Conservation (phyloP, 2,329 filamentous ascomycete species). For the Ophiocordyceps sinensis region DNA sequence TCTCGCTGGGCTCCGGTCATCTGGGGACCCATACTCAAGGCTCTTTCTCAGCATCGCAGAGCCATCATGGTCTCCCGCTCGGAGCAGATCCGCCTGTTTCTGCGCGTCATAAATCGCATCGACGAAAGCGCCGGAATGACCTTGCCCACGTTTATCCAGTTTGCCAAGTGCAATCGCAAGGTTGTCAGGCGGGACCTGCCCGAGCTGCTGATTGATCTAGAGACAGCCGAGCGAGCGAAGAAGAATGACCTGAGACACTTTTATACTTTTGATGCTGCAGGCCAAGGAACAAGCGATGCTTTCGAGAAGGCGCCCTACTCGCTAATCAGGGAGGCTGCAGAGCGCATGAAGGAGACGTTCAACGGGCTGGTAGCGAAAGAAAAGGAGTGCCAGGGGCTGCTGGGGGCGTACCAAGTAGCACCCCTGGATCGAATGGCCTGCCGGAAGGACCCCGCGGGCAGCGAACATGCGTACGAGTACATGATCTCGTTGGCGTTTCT, state of each 20-base stretch:
- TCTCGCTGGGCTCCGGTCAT: slow-evolving; percentile 15
- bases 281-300: background rate
- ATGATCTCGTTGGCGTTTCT: slow-evolving; percentile 47
- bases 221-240: slow-evolving; percentile 3
- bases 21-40: slow-evolving; percentile 20
- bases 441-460: slow-evolving; percentile 17
- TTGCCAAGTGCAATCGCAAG: slow-evolving; percentile 10
- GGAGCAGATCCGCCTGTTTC: slow-evolving; percentile 15
- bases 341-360: slow-evolving; percentile 14
- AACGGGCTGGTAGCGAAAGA: slow-evolving; percentile 12
- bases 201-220: slow-evolving; percentile 7
- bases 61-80: slow-evolving; percentile 12
- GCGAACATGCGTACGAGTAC: slow-evolving; percentile 37
- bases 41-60: slow-evolving; percentile 15
- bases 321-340: slow-evolving; percentile 8
- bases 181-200: slow-evolving; percentile 9
- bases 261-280: background rate
- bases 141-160: slow-evolving; percentile 7
- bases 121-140: slow-evolving; percentile 10
- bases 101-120: slow-evolving; percentile 14
- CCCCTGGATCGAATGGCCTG: slow-evolving; percentile 18
- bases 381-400: slow-evolving; percentile 5
- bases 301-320: background rate
- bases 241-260: slow-evolving; percentile 1
- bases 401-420: slow-evolving; percentile 10